Evolutionary conservation across 768 basidiomycete species (phyloP).

Genomic region (Termitomyces sp.): DNA sequence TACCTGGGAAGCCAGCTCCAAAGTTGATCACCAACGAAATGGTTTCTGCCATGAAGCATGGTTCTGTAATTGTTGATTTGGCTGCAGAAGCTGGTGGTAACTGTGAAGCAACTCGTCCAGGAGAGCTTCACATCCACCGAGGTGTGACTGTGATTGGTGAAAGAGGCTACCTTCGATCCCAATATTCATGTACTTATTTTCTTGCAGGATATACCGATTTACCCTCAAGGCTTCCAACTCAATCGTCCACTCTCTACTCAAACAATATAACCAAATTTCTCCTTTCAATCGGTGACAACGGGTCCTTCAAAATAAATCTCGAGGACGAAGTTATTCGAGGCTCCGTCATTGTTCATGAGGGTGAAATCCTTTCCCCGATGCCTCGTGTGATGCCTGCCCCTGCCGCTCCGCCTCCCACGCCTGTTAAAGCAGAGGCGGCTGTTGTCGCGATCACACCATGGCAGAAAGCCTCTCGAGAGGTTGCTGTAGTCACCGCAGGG

Average conservation of each 20-base stretch:
- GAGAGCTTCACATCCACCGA: slow-evolving; percentile 62
- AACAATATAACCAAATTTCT: slow-evolving; percentile 92
- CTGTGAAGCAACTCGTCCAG: slow-evolving; percentile 79
- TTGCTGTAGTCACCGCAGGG: slow-evolving; percentile 69
- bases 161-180: neutral
- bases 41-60: slow-evolving; percentile 90
- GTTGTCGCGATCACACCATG: slow-evolving; percentile 76
- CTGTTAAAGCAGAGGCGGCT: slow-evolving; percentile 44
- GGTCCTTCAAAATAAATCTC: slow-evolving; percentile 64
- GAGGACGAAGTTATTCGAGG: slow-evolving; percentile 85
- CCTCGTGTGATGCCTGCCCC: slow-evolving; percentile 71
- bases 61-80: slow-evolving; percentile 84
- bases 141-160: slow-evolving; percentile 85
- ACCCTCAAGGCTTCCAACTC: slow-evolving; percentile 85
- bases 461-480: slow-evolving; percentile 78
- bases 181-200: neutral
- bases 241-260: slow-evolving; percentile 86
- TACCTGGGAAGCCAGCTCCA: slow-evolving; percentile 85
- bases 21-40: slow-evolving; percentile 84
- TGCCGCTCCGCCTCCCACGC: slow-evolving; percentile 46
- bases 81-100: slow-evolving; percentile 92
- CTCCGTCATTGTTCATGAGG: slow-evolving; percentile 71
- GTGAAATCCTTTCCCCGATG: slow-evolving; percentile 61
- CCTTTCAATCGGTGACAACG: slow-evolving; percentile 69
- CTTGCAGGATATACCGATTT: slow-evolving; percentile 75